Evolutionary conservation across 495 filamentous ascomycete genomes (phyloP).

Genomic region (Tirmania nivea): DNA sequence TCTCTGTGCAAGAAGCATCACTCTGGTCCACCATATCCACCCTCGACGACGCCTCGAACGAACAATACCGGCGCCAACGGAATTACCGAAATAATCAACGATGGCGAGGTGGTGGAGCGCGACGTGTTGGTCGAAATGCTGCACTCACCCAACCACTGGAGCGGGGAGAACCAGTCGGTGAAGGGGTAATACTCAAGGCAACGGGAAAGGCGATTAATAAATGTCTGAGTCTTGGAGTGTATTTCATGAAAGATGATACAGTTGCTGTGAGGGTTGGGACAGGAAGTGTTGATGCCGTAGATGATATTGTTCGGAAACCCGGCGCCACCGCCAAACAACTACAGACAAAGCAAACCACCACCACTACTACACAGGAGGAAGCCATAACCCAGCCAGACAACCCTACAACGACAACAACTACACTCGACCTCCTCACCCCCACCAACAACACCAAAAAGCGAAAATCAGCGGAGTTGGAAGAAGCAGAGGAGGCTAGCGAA

Average conservation of each 20-base stretch:
- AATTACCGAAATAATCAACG: not conserved
- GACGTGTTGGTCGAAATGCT: not conserved
- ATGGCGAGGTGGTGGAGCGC: not conserved
- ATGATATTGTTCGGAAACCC: slow-evolving; percentile 34
- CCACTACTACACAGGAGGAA: not conserved
- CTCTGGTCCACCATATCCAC: not conserved
- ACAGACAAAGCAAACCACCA: too few relatives aligned
- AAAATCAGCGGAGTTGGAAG: not conserved
- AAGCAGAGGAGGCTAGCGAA: not conserved
- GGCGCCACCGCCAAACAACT: not conserved
- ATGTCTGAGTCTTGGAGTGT: slow-evolving; percentile 39
- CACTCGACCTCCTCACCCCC: too few relatives aligned
- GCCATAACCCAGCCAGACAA: not conserved
- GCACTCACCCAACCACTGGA: not conserved
- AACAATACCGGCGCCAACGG: not conserved
- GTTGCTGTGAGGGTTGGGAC: slow-evolving; percentile 37
- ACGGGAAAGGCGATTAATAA: slow-evolving; percentile 62
- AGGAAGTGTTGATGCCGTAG: slow-evolving; percentile 43
- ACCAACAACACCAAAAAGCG: not conserved
- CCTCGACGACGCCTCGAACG: not conserved
- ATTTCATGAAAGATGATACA: slow-evolving; percentile 38
- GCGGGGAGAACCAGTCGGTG: slow-evolving; percentile 9
- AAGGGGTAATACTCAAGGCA: slow-evolving; percentile 52
- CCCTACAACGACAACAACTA: too few relatives aligned
- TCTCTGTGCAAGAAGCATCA: slow-evolving; percentile 24